phyloP scores from a whole-genome alignment of 306 rosid genomes.

The Cucurbita maxima region DNA sequence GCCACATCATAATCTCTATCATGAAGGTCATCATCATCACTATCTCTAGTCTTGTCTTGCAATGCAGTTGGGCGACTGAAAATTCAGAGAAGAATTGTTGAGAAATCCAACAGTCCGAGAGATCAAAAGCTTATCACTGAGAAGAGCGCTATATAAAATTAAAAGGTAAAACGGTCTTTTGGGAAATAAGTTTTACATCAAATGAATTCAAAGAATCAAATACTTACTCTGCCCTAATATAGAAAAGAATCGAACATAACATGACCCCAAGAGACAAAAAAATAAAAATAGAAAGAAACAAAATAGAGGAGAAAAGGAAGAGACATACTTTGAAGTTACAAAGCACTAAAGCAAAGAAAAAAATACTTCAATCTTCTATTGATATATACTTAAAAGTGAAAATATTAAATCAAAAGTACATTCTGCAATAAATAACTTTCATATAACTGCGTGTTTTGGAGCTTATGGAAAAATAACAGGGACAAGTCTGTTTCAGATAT shows the following conservation, averaged over 20 bases:
- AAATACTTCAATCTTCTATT: neutral
- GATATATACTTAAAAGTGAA: neutral
- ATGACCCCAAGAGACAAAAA: neutral
- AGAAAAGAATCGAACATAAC: neutral
- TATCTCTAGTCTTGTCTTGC: slow-evolving; percentile 91
- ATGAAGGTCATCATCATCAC: slow-evolving; percentile 85
- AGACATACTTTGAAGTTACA: neutral
- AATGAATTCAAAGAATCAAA: neutral
- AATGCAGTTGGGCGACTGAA: slow-evolving; percentile 90
- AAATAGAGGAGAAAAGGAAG: neutral
- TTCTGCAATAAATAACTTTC: neutral
- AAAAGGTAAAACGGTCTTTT: neutral
- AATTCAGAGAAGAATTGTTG: slow-evolving; percentile 5
- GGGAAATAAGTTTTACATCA: neutral
- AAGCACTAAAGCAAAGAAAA: no score
- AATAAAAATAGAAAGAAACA: neutral
- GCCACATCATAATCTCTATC: slow-evolving; percentile 90
- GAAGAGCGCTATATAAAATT: neutral
- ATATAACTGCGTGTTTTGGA: neutral
- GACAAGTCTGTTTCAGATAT: neutral
- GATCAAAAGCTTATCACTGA: neutral
- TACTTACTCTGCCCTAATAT: neutral
- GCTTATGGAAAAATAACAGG: neutral
- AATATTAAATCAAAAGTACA: neutral
- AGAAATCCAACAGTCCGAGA: neutral